phyloP scores from a whole-genome alignment of 331 rosid genomes.

The Quercus tomentella region DNA sequence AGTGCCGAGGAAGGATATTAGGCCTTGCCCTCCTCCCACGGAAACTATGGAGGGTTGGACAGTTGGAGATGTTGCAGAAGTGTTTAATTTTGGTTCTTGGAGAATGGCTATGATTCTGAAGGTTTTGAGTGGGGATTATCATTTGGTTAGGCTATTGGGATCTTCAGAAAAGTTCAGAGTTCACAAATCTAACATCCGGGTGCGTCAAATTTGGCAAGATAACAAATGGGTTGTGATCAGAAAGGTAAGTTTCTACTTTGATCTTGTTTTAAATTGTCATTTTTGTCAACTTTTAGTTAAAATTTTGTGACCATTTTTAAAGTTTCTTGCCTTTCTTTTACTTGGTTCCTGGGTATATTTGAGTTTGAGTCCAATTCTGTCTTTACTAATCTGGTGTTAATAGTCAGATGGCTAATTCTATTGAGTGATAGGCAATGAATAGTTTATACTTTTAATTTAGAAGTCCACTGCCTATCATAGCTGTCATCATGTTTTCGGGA shows the following conservation, averaged over 20 bases:
- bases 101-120: conserved; percentile 47
- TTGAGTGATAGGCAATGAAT: neutral
- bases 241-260: conserved; percentile 41
- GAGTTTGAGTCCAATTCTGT: neutral
- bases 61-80: conserved; percentile 64
- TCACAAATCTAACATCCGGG: conserved; percentile 49
- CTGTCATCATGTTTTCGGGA: neutral
- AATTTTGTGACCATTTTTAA: neutral
- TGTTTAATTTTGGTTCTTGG: conserved; percentile 64
- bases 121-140: conserved; percentile 31
- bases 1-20: conserved; percentile 53
- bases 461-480: neutral
- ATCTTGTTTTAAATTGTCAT: neutral
- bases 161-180: conserved; percentile 50
- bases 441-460: neutral
- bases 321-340: neutral
- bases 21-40: conserved; percentile 62
- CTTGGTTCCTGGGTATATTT: neutral
- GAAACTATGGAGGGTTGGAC: conserved; percentile 33
- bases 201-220: conserved; percentile 55
- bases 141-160: conserved; percentile 60
- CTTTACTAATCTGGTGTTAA: neutral
- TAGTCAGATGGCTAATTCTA: neutral
- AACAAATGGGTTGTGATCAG: conserved; percentile 46
- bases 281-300: neutral